Evolutionary conservation across 768 basidiomycete species (phyloP), one percentile per base, ranked within the genome.

Genomic region (Lactifluus echinatus): DNA sequence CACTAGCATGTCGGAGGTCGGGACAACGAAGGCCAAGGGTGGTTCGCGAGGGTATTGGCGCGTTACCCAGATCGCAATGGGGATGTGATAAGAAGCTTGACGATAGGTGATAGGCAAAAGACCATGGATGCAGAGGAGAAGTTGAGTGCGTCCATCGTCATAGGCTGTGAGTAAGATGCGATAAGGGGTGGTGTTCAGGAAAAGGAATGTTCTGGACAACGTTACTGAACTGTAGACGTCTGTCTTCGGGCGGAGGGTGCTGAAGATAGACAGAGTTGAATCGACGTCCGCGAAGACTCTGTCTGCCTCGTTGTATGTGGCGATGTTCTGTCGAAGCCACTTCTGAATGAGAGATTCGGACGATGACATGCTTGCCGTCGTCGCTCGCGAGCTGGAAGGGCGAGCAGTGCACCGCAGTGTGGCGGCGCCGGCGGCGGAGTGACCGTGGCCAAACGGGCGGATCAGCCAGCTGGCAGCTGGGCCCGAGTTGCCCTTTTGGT

Each of bases 91-190:
- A 2, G 85, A 76, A 0, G 82, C 73, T 1, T 76, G 72, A 48
- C 87, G 79, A 73, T 83, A 95, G 0, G 79, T 71, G 64, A 99
- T 96, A 4, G 93, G 93, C 1, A 99, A 76, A 4, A 97, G 80
- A 10, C 96, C 96, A 66, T 96, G 89, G 3, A 95, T 65, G 62
- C 91, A 93, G 55, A 98, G 83, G 26, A 99, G 79, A 17, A 97
- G 78, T 66, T 94, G 92, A 0, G 91, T 86, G 36, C 95, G 83
- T 46, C 96, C 96, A 63, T 96, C 92, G 70, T 99, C 93, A 73
- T 89, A 93, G 0, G 89, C 92, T 96, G 67, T 64, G 36, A 53
- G 46, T 50, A 26, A 28, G 8, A 40, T 42, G 31, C 55, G 64
- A 59, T 65, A 53, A 49, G 48, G 23, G 37, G 23, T 31, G 61